Conservation (phyloP, 805 yeast genomes). For the Teunomyces atbi region DNA sequence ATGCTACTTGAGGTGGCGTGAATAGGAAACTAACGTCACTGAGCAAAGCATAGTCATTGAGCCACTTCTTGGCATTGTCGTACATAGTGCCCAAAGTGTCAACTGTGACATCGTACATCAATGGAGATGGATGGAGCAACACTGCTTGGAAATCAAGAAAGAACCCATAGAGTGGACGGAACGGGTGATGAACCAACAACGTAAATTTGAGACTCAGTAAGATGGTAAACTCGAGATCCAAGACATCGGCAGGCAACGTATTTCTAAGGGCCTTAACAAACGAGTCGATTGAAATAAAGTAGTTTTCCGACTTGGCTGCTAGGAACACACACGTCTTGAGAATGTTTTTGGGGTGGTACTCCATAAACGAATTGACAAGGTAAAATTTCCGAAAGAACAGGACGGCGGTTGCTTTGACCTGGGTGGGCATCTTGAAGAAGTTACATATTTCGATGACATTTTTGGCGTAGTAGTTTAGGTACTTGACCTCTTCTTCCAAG, state of each 20-base stretch:
- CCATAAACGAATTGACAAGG: conserved; percentile 78
- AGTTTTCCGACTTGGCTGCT: conserved; percentile 92
- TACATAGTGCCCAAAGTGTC: conserved; percentile 65
- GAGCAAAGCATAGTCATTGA: conserved; percentile 61
- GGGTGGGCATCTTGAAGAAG: conserved; percentile 80
- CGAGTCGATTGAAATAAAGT: conserved; percentile 78
- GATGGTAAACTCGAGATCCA: conserved; percentile 77
- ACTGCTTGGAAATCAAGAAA: conserved; percentile 80
- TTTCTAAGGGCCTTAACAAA: conserved; percentile 72
- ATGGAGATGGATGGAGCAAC: conserved; percentile 42
- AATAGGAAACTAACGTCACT: conserved; percentile 75
- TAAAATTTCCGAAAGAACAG: conserved; percentile 80
- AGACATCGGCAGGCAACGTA: conserved; percentile 61
- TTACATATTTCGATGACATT: conserved; percentile 69
- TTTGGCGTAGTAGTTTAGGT: conserved; percentile 69
- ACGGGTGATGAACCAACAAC: conserved; percentile 83
- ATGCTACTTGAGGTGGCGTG: conserved; percentile 95
- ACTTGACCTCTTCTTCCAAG: conserved; percentile 65
- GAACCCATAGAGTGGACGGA: conserved; percentile 88
- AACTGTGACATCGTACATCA: conserved; percentile 44
- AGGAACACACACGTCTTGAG: conserved; percentile 73
- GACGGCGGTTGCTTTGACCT: conserved; percentile 83
- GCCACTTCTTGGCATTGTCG: conserved; percentile 64
- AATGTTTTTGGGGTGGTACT: conserved; percentile 80
- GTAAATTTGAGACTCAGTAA: conserved; percentile 76